Evolutionary conservation across 148 eudicot genomes (phyloP), one percentile per base, ranked within the genome.

Genomic region (Vaccinium darrowii): DNA sequence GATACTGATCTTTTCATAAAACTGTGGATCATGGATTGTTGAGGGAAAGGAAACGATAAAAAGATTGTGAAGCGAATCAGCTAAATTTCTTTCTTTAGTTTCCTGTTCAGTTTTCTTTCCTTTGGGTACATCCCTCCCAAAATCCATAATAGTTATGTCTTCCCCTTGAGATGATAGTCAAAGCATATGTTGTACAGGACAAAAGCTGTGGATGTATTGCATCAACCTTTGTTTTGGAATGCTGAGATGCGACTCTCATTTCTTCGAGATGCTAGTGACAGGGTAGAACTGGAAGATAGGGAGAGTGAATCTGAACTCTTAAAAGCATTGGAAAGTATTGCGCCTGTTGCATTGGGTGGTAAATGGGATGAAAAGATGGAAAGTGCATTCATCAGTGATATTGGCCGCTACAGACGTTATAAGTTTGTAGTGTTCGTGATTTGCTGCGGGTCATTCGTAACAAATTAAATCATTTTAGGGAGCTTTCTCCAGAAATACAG

Each of bases 221-320:
- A 88, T 79, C 96, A 97, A 87, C 99, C 99, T 51, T 84, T 97
- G 81, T 95, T 97, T 91, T 97, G 99, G 99, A 88, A 82, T 75
- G 85, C 94, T 14, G 98, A 94, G 81, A 88, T 78, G 88, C 95
- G 98, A 78, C 82, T 97, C 33, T 95, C 95, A 50, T 97, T 97
- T 87, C 90, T 97, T 74, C 98, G 94, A 72, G 98, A 97, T 52
- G 88, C 95, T 16, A 97, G 99, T 83, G 99, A 97, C 85, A 91
- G 99, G 86, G 96, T 97, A 75, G 99, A 97, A 87, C 77, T 93
- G 76, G 98, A 97, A 91, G 98, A 95, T 83, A 90, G 99, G 86
- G 96, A 88, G 85, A 71, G 81, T 74, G 58, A 58, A 78, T 94
- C 98, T 51, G 83, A 82, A 83, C 87, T 97, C 77, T 84, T 97